Base-by-base conservation (phyloP, 306 rosid genomes). In the Vicia villosa region DNA sequence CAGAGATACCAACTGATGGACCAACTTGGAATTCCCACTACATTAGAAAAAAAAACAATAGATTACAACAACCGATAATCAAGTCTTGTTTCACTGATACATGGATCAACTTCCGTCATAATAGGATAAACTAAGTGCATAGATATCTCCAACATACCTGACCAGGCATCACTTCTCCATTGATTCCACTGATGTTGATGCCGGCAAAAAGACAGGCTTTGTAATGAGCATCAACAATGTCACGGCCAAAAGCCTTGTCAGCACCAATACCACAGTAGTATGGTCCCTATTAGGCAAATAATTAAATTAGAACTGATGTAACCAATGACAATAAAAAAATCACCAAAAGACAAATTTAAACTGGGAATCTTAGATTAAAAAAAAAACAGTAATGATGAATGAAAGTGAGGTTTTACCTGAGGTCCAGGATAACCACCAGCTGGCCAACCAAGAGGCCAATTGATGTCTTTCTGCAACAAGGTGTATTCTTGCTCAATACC, bases 1-100 rank as follows among this genome's bases (percentile, higher is more conserved):
- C 88, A 32, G 97, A 84, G 62, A 94, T 87, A 30, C 99, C 97
- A 15, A 91, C 91, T 0, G 92, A 28, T 22, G 97, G 99, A 24
- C 99, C 99, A 69, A 94, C 99, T 91, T 94, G 99, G 82, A 86
- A 94, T 66, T 94, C 99, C 99, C 99, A 94, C 96, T 94, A 12
- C 24, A 79, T 11, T 4, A 62, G n/a, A n/a, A n/a, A n/a, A 65
- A 62, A 22, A n/a, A 65, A 54, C 34, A 30, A 32, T 20, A 59
- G 37, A 77, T n/a, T 21, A n/a, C n/a, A n/a, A n/a, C n/a, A n/a
- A n/a, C n/a, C n/a, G n/a, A n/a, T n/a, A n/a, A n/a, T n/a, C n/a
- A n/a, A n/a, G n/a, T n/a, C n/a, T n/a, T n/a, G n/a, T n/a, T n/a
- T n/a, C n/a, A n/a, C n/a, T n/a, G n/a, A n/a, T n/a, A n/a, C n/a